Conservation (phyloP, 2,329 filamentous ascomycete species). For the Aureobasidium sp. region DNA sequence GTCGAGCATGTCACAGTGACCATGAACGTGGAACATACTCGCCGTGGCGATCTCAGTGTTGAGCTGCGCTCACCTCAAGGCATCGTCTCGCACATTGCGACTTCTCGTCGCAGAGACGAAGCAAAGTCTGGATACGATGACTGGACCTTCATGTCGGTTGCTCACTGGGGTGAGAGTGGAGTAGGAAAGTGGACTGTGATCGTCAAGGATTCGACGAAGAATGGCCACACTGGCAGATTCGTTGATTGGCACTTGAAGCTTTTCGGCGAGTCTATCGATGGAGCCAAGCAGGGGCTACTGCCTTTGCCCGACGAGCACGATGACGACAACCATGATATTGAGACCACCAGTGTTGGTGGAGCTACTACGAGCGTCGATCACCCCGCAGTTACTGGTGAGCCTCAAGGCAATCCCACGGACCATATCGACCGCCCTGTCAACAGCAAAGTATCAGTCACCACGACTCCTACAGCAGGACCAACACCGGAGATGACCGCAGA, state of each 20-base stretch:
- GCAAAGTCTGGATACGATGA: conserved; percentile 66
- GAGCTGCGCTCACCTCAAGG: conserved; percentile 80
- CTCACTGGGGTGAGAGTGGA: conserved; percentile 88
- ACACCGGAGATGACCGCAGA: conserved; percentile 9
- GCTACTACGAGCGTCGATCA: conserved; percentile 49
- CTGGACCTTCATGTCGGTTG: conserved; percentile 99
- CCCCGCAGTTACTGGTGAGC: conserved; percentile 38
- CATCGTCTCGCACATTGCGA: conserved; percentile 74
- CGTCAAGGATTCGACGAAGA: conserved; percentile 73
- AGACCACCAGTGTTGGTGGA: conserved; percentile 46
- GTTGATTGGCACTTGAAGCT: conserved; percentile 89
- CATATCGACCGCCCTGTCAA: conserved; percentile 48
- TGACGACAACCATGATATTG: conserved; percentile 66
- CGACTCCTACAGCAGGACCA: conserved; percentile 18
- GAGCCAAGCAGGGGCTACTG: conserved; percentile 59
- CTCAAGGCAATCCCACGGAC: conserved; percentile 36
- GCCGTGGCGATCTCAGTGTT: conserved; percentile 84
- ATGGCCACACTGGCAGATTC: conserved; percentile 68
- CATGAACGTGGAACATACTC: conserved; percentile 87
- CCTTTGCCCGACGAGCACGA: conserved; percentile 78
- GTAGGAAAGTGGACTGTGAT: conserved; percentile 85
- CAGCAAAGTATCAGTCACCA: conserved; percentile 35
- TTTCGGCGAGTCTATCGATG: conserved; percentile 82
- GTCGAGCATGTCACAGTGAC: conserved; percentile 94
- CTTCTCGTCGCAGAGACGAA: conserved; percentile 60